These are phyloP conservation scores for Phtheirospermum japonicum DNA, from an alignment of 257 asterid species.

Conservation along the genomic window DNA sequence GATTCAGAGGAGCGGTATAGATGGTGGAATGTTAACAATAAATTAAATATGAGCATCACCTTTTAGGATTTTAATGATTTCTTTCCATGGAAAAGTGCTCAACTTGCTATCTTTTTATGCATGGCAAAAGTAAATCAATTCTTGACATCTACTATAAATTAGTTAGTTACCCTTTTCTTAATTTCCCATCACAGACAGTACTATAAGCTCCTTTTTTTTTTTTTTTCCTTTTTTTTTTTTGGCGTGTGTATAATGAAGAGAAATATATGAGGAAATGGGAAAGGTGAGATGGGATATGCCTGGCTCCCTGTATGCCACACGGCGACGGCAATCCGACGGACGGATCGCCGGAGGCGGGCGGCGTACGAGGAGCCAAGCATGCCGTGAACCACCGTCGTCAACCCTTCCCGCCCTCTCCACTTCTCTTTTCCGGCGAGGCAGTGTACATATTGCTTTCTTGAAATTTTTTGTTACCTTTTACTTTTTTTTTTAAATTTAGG, in stretches of 20 bases:
- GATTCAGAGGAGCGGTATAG: neutral
- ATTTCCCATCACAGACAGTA: neutral
- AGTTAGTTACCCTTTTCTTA: neutral
- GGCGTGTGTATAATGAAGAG: neutral
- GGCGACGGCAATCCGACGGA: slow-evolving; percentile 28
- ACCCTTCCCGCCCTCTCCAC: neutral
- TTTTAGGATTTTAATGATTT: slow-evolving; percentile 9
- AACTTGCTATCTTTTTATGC: slow-evolving; percentile 25
- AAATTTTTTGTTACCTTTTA: too few species aligned
- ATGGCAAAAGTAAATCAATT: slow-evolving; percentile 30
- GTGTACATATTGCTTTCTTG: neutral
- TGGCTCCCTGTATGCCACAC: slow-evolving; percentile 71
- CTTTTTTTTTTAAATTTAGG: too few species aligned
- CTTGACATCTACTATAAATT: slow-evolving; percentile 43
- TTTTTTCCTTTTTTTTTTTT: neutral
- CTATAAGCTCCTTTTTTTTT: neutral
- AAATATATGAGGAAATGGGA: too few species aligned
- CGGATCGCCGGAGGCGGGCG: slow-evolving; percentile 42
- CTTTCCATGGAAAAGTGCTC: slow-evolving; percentile 2
- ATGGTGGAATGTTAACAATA: slow-evolving; percentile 15
- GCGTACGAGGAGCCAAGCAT: slow-evolving; percentile 59
- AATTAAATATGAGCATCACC: slow-evolving; percentile 3
- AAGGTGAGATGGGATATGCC: slow-evolving; percentile 38
- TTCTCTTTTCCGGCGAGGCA: neutral
- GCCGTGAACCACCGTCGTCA: slow-evolving; percentile 23